A percentile compares a stretch with the other conserved stretches of the same genome.
Evolutionary conservation across 169 alveolate species (phyloP).

Genomic region (Plasmodium gonderi): DNA sequence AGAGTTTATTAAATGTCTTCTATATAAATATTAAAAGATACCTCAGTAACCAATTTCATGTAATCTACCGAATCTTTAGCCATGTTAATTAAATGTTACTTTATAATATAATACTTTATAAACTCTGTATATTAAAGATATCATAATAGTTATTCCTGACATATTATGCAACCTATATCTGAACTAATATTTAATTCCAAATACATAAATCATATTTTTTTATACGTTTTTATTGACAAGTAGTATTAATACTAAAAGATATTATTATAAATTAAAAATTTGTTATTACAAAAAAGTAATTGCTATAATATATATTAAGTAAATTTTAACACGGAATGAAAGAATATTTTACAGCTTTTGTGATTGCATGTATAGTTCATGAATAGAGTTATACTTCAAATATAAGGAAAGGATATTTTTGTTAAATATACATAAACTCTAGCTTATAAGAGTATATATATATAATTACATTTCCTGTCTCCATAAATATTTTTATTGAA

Average conservation of each 20-base stretch:
- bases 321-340: neutral
- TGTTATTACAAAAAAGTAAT: neutral
- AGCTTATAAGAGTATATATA: neutral
- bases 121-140: neutral
- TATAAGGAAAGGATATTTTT: too few relatives aligned
- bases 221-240: neutral
- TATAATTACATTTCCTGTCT: neutral
- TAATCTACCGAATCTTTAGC: neutral
- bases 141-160: neutral
- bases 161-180: neutral
- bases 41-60: neutral
- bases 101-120: too few relatives aligned
- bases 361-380: neutral
- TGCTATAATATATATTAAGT: neutral
- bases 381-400: neutral
- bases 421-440: neutral
- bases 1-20: neutral
- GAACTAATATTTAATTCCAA: neutral
- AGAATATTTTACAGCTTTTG: neutral
- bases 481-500: neutral
- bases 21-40: too few relatives aligned
- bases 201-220: neutral
- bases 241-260: too few relatives aligned
- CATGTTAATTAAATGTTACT: neutral
- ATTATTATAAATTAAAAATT: too few relatives aligned